Evolutionary conservation across 225 moss, liverwort and hornwort species (phyloP).

Genomic region (Sphagnum tenellum): DNA sequence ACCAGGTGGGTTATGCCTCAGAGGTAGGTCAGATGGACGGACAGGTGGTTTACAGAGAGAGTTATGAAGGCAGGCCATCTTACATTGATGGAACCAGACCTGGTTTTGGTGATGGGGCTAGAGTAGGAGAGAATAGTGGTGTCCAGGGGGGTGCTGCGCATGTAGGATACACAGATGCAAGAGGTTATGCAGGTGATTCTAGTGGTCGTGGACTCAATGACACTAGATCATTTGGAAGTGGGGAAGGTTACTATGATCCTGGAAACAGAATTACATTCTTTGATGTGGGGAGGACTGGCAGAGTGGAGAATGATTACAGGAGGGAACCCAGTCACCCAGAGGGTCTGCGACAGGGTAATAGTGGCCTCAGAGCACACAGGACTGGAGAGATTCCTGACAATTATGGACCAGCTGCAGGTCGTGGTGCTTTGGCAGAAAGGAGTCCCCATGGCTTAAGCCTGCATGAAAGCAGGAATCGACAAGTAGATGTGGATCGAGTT

Average conservation of each 20-base stretch:
- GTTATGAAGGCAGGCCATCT: slow-evolving; percentile 12
- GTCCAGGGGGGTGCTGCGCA: too few relatives aligned
- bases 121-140: too few relatives aligned
- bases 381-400: slow-evolving; percentile 26
- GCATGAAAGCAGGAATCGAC: slow-evolving; percentile 32
- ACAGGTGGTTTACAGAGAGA: slow-evolving; percentile 30
- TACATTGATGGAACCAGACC: slow-evolving; percentile 33
- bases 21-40: slow-evolving; percentile 12
- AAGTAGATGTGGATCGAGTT: slow-evolving; percentile 28
- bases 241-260: slow-evolving; percentile 38
- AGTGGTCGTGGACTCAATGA: slow-evolving; percentile 33
- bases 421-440: slow-evolving; percentile 25
- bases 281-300: slow-evolving; percentile 46
- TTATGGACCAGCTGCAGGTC: slow-evolving; percentile 22
- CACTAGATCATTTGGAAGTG: slow-evolving; percentile 23
- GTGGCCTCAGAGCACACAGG: slow-evolving; percentile 20
- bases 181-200: slow-evolving; percentile 35
- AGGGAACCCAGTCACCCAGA: slow-evolving; percentile 28
- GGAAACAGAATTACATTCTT: slow-evolving; percentile 58
- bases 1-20: slow-evolving; percentile 5
- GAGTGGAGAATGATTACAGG: slow-evolving; percentile 37
- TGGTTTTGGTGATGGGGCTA: slow-evolving; percentile 11
- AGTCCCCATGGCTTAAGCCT: slow-evolving; percentile 19
- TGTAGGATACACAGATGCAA: slow-evolving; percentile 32
- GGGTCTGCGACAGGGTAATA: slow-evolving; percentile 9